Conservation (phyloP, 2,329 filamentous ascomycete species). For the Cryphonectria naterciae region DNA sequence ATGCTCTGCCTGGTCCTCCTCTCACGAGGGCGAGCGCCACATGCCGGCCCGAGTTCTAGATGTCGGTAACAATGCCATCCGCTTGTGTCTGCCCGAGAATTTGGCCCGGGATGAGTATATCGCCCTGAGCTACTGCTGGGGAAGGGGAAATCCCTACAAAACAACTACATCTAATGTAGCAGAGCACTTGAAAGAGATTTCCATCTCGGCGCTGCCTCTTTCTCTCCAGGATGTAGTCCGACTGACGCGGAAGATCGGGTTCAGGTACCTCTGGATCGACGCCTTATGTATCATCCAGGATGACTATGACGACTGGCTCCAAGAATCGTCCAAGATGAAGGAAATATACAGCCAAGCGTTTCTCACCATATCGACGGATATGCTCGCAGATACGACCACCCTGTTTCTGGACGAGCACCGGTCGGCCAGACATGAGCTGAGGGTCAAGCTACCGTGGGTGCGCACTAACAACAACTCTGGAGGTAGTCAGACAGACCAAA, state of each 20-base stretch:
- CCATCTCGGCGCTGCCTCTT: conserved; percentile 6
- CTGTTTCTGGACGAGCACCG: background rate
- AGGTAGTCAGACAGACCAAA: background rate
- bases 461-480: background rate
- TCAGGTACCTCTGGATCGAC: conserved; percentile 19
- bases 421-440: background rate
- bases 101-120: background rate
- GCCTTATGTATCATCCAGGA: conserved; percentile 17
- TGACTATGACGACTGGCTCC: conserved; percentile 13
- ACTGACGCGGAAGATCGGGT: background rate
- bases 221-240: background rate
- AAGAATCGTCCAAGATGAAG: conserved; percentile 15
- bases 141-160: background rate
- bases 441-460: conserved; percentile 2
- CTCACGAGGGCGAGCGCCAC: background rate
- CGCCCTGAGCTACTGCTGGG: conserved; percentile 19
- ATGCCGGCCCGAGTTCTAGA: conserved; percentile 8
- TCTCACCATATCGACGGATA: conserved; percentile 13
- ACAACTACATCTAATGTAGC: background rate
- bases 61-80: background rate
- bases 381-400: conserved; percentile 5
- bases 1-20: background rate
- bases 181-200: background rate
- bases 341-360: conserved; percentile 6
- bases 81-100: background rate